These are phyloP conservation scores for Aureobasidium lini DNA, from an alignment of 2,329 filamentous ascomycete genomes.

Conservation along the genomic window DNA sequence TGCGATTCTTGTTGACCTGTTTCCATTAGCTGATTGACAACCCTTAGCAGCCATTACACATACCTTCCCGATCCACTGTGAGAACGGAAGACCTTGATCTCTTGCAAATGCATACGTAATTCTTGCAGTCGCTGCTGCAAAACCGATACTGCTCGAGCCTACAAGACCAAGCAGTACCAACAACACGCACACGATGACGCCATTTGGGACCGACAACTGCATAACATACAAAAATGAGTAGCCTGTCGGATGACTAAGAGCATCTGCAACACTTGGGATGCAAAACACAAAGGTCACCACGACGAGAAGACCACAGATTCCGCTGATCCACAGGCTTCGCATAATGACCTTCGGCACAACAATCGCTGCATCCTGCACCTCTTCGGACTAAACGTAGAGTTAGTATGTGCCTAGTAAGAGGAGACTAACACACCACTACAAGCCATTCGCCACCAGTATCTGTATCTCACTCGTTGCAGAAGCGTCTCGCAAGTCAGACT, in stretches of 20 bases:
- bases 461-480: too few relatives aligned
- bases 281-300: conserved; percentile 22
- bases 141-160: background rate
- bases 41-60: background rate
- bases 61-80: conserved; percentile 11
- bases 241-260: conserved; percentile 24
- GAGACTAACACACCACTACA: too few relatives aligned
- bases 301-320: conserved; percentile 26
- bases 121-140: conserved; percentile 16
- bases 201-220: background rate
- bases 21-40: background rate
- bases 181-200: background rate
- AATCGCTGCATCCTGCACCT: conserved; percentile 23
- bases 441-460: too few relatives aligned
- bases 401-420: too few relatives aligned
- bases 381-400: conserved; percentile 15
- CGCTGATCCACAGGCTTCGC: conserved; percentile 23
- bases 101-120: conserved; percentile 38
- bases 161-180: background rate
- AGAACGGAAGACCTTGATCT: conserved; percentile 35
- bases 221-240: conserved; percentile 32
- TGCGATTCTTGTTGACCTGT: conserved; percentile 5
- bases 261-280: conserved; percentile 22
- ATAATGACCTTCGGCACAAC: conserved; percentile 24
- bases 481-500: too few relatives aligned